Evolutionary conservation across 208 protist genomes (phyloP).

Genomic region (Trypanosoma boissoni): DNA sequence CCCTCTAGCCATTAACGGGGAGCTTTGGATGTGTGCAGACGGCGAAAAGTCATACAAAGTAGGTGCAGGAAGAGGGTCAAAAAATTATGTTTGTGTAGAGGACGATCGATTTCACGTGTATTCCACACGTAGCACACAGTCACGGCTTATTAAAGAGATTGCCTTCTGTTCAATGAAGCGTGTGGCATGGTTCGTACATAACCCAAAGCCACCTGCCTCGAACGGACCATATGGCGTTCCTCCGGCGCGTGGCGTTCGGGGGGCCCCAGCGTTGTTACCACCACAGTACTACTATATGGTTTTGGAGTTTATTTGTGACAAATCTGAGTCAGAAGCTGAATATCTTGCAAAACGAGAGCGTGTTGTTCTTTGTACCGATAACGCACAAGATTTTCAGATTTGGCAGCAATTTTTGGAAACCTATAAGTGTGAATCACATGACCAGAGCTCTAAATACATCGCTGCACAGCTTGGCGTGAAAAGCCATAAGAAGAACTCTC

Average conservation of each 20-base stretch:
- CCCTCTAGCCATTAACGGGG: slow-evolving; percentile 63
- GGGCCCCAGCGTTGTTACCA: background rate
- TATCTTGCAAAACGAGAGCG: slow-evolving; percentile 61
- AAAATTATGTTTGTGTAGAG: slow-evolving; percentile 72
- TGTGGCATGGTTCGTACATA: slow-evolving; percentile 67
- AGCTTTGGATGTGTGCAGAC: slow-evolving; percentile 80
- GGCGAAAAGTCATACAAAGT: slow-evolving; percentile 56
- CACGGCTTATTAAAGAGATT: slow-evolving; percentile 54
- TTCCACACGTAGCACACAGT: slow-evolving; percentile 47
- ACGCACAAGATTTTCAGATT: slow-evolving; percentile 70
- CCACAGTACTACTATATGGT: slow-evolving; percentile 76
- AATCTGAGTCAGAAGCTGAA: slow-evolving; percentile 24
- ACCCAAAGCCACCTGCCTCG: slow-evolving; percentile 33
- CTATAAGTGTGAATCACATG: slow-evolving; percentile 46
- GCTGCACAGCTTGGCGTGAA: slow-evolving; percentile 19
- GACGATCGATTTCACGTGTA: slow-evolving; percentile 67
- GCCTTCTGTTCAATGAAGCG: slow-evolving; percentile 77
- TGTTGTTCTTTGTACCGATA: slow-evolving; percentile 77
- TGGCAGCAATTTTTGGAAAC: slow-evolving; percentile 75
- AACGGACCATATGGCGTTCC: slow-evolving; percentile 4
- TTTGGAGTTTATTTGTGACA: slow-evolving; percentile 74
- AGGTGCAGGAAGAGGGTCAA: slow-evolving; percentile 62
- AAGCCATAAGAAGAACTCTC: slow-evolving; percentile 4
- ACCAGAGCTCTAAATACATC: background rate
- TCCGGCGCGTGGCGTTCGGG: background rate